Base-by-base conservation (phyloP, 768 basidiomycete species). In the Gymnopilus dilepis region DNA sequence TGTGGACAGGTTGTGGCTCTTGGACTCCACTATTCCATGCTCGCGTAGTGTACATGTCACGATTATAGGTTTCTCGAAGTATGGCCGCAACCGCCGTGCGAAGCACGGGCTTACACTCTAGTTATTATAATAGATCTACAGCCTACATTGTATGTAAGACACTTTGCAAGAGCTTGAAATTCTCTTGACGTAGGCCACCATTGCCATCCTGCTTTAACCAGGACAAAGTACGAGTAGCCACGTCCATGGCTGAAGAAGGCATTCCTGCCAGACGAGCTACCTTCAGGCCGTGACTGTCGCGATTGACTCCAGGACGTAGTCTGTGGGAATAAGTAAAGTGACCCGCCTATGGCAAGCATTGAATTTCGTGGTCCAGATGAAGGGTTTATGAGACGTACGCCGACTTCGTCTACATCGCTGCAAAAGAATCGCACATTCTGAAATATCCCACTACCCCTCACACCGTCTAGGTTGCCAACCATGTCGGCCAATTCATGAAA, bases 401-500 rank as follows among this genome's bases (percentile, higher is more conserved):
- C 82, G 2, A 82, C 82, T 70, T 96, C 91, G 62, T 91, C 86
- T 0, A 98, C 85, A 66, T 92, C 90, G 0, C 93, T 98, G 72
- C 94, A 97, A 79, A 88, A 96, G 76, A 97, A 98, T 4, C 84
- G 84, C 22, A 97, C 85, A 6, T 82, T 83, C 6, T 74, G 64
- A 75, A 91, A 91, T 9, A 80, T 66, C 12, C 81, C 84, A 56
- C 72, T 65, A 6, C 81, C 82, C 50, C 64, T 72, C 54, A 78
- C 70, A 59, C 79, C 73, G 22, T 82, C 72, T 30, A 76, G 73
- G 67, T 87, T 86, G 0, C 89, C 87, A 19, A 99, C 79, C 84
- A 98, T 87, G 61, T 92, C 87, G 1, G 91, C 88, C 21, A 99
- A 76, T 71, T 98, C 95, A 72, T 99, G 96, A 70, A 97, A 98